Percentiles rank a stretch among this genome's conserved stretches.
Conservation (phyloP, 1,284 basidiomycete species). For the Leccinum subatratum region DNA sequence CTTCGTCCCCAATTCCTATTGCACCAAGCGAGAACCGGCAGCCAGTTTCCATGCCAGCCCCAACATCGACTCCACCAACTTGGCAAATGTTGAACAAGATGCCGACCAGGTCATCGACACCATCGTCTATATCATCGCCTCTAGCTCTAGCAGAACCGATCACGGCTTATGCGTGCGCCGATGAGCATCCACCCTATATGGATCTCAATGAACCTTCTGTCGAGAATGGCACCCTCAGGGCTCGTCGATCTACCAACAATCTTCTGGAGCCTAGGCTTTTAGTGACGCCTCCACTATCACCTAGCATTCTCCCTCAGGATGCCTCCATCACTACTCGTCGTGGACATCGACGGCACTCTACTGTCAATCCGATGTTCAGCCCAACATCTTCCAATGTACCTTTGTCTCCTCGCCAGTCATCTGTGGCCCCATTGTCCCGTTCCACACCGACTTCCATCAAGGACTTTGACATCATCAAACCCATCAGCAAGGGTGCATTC, state of each 20-base stretch:
- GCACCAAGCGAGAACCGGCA: constrained; percentile 29
- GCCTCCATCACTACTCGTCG: constrained; percentile 45
- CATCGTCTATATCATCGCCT: constrained; percentile 79
- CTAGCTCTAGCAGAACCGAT: constrained; percentile 77
- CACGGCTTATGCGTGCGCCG: constrained; percentile 57
- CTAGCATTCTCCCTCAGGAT: constrained; percentile 60
- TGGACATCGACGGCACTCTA: constrained; percentile 67
- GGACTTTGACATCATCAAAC: constrained; percentile 99
- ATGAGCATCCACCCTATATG: constrained; percentile 58
- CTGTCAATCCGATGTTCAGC: constrained; percentile 60
- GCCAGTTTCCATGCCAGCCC: constrained; percentile 24
- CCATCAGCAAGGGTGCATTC: constrained; percentile 98
- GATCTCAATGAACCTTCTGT: constrained; percentile 50
- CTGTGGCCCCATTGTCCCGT: constrained; percentile 71
- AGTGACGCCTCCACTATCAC: constrained; percentile 72
- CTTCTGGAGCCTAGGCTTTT: constrained; percentile 63
- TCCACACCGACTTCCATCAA: constrained; percentile 90
- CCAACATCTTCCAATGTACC: constrained; percentile 54
- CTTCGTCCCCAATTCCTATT: constrained; percentile 52
- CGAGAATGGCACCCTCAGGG: constrained; percentile 42
- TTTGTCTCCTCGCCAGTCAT: constrained; percentile 85
- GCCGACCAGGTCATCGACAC: constrained; percentile 75
- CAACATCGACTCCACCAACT: constrained; percentile 30
- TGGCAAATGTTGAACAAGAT: constrained; percentile 50
- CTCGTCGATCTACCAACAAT: constrained; percentile 59